A percentile compares a stretch with the other conserved stretches of the same genome.
phyloP scores from a whole-genome alignment of 176 grass and related monocot genomes.

The sorghum (Sorghum bicolor) region DNA sequence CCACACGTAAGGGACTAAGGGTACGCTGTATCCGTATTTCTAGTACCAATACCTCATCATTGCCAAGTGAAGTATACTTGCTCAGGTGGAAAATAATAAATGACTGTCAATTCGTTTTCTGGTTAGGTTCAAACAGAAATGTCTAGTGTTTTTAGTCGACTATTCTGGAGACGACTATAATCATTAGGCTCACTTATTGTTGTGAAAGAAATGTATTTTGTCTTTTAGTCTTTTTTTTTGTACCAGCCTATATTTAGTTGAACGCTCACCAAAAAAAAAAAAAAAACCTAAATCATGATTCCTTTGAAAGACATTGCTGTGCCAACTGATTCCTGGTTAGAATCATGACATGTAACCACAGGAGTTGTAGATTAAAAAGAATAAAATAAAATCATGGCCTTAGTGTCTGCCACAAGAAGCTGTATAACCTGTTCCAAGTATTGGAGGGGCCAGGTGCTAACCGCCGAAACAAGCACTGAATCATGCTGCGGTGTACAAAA shows the following conservation, averaged over 20 bases:
- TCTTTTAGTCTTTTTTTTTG: no score
- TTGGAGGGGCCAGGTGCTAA: background rate
- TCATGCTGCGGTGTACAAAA: background rate
- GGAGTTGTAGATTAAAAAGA: background rate
- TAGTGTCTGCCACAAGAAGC: background rate
- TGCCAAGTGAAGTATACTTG: background rate
- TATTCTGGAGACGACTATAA: slow-evolving; percentile 7
- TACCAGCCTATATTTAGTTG: background rate
- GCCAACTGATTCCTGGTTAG: background rate
- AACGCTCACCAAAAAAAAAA: background rate
- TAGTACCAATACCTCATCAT: slow-evolving; percentile 43
- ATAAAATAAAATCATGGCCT: background rate
- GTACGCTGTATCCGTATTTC: slow-evolving; percentile 28
- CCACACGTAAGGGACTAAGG: slow-evolving; percentile 17
- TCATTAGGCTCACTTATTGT: slow-evolving; percentile 18
- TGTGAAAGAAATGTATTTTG: background rate
- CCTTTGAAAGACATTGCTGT: background rate
- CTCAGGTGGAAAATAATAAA: slow-evolving; percentile 9
- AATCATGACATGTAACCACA: background rate
- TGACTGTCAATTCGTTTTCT: slow-evolving; percentile 8
- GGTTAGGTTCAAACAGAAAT: slow-evolving; percentile 21
- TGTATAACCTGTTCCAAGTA: background rate
- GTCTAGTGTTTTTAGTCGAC: background rate
- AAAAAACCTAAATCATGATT: background rate
- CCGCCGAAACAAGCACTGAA: background rate